Conservation (phyloP, 176 grass and related monocot genomes). For the Panicum miliaceum region DNA sequence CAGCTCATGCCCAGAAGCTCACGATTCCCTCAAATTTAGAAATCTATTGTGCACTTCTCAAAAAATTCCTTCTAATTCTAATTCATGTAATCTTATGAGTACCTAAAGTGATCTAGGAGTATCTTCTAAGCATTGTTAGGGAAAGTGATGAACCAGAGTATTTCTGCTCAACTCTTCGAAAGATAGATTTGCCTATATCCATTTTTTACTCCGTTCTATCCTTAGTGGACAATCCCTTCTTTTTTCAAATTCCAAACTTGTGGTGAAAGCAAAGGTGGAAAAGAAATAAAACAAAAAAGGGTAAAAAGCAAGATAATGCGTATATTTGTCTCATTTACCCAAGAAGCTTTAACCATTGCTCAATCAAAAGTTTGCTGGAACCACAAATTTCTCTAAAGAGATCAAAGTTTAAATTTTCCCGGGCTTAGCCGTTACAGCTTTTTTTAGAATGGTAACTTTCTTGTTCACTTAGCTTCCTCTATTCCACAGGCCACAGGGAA, state of each 20-base stretch:
- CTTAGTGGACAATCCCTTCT: background rate
- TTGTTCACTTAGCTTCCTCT: background rate
- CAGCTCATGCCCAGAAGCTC: slow-evolving; percentile 30
- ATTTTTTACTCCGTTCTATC: slow-evolving; percentile 31
- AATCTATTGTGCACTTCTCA: slow-evolving; percentile 28
- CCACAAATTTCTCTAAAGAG: background rate
- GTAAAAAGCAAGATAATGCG: background rate
- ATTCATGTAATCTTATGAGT: background rate
- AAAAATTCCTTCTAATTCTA: slow-evolving; percentile 41
- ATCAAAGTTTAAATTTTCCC: slow-evolving; percentile 13
- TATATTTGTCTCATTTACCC: slow-evolving; percentile 40
- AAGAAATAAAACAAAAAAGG: slow-evolving; percentile 36
- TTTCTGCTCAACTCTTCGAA: slow-evolving; percentile 6
- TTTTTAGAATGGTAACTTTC: background rate
- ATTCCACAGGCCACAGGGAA: background rate
- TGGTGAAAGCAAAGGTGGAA: slow-evolving; percentile 55
- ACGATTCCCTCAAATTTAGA: slow-evolving; percentile 35
- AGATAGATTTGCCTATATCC: slow-evolving; percentile 7
- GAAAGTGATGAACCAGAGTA: slow-evolving; percentile 9
- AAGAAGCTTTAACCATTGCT: background rate
- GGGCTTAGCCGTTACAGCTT: background rate
- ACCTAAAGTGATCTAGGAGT: background rate
- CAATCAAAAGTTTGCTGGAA: background rate
- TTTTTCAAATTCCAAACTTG: slow-evolving; percentile 44
- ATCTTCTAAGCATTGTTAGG: background rate